A percentile compares a stretch with the other conserved stretches of the same genome.
These are phyloP conservation scores for Gynostemma pentaphyllum DNA, from an alignment of 306 rosid species.

Conservation along the genomic window DNA sequence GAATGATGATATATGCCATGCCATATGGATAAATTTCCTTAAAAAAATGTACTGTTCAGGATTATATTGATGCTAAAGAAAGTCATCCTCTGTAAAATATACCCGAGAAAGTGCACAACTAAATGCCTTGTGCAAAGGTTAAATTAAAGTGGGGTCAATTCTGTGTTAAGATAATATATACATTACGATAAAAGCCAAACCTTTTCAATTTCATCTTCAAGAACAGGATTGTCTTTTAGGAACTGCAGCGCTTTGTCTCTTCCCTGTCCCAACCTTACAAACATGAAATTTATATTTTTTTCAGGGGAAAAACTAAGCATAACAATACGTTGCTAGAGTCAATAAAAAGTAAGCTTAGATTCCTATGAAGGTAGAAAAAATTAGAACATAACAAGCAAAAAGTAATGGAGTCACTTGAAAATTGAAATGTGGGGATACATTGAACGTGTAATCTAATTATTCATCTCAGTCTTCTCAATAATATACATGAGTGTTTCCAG, in stretches of 20 bases:
- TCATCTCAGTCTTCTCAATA: no score
- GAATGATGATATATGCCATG: background rate
- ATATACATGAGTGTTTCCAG: no score
- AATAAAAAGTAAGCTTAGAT: background rate
- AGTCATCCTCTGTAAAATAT: background rate
- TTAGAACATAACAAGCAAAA: background rate
- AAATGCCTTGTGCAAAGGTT: background rate
- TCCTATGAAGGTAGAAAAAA: background rate
- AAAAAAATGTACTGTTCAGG: background rate
- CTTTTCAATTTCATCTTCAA: slow-evolving; percentile 85
- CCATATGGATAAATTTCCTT: background rate
- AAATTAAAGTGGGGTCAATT: background rate
- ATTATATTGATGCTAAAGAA: no score
- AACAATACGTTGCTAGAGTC: slow-evolving; percentile 4
- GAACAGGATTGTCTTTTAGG: slow-evolving; percentile 62
- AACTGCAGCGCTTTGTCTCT: slow-evolving; percentile 83
- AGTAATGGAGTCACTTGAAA: background rate
- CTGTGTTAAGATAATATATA: slow-evolving; percentile 1
- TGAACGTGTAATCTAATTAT: no score
- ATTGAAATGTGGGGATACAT: no score
- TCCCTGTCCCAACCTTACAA: slow-evolving; percentile 87
- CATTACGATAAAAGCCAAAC: slow-evolving; percentile 22
- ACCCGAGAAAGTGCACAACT: background rate
- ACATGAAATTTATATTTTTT: slow-evolving; percentile 12
- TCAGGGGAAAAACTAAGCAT: background rate